Base-by-base conservation (phyloP, 2,329 filamentous ascomycete species). In the Trichoderma sp. region DNA sequence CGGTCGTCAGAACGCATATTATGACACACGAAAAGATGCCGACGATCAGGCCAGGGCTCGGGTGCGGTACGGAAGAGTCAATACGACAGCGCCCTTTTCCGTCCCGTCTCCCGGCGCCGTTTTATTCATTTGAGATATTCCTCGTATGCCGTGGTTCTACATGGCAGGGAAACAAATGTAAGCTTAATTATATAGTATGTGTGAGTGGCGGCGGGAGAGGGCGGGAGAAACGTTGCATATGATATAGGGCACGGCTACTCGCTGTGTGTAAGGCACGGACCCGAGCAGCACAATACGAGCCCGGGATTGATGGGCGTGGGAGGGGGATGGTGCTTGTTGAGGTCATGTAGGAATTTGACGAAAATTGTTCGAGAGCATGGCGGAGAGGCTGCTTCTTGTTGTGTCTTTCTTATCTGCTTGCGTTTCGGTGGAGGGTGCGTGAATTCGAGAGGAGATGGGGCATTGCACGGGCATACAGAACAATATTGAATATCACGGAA, bases 151-250 rank as follows among this genome's bases (percentile, higher is more conserved):
- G 50, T 28, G 28, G 48, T 34, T 7, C 30, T 34, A 34, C 21
- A 24, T 24, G 30, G 2, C 9, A 3, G 30, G 7, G 2, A 9
- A 1, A n/a, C n/a, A 15, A 34, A 7, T 52, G 14, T n/a, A 52
- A 34, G 50, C 50, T 52, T 52, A 52, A 34, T 14, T 14, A 39
- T 39, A 39, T 14, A 51, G 17, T n/a, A 28, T 39, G 7, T 39
- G 28, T 15, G 17, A 30, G 50, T 34, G 15, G 30, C 15, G n/a
- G 48, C 50, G 28, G 48, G 1, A 51, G 48, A 51, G 21, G 21
- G 48, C 48, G 48, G 50, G 50, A 19, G 30, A 52, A n/a, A 52
- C 50, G 28, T 52, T 52, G 50, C 50, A 52, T 24, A 24, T 24
- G 21, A 30, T 24, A 52, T n/a, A 34, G 17, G 50, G 26, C 50